Base-by-base conservation (phyloP, 768 basidiomycete genomes). In the Coprinopsis strossmayeri region DNA sequence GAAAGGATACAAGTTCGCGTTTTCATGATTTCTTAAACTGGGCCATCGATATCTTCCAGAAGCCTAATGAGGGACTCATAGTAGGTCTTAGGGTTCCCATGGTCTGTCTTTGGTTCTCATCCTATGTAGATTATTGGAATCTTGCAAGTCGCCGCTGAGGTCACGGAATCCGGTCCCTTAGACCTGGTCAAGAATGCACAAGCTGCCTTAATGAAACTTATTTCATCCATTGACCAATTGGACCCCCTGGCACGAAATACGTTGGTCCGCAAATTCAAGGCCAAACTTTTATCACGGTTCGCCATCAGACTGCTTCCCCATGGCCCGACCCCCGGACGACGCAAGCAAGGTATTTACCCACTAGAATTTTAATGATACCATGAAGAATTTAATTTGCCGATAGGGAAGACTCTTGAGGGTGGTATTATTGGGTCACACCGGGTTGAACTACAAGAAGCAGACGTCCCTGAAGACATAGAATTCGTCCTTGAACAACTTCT, bases 401-500 rank as follows among this genome's bases (percentile, higher is more conserved):
- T n/a, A 51, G 50, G 46, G 18, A 59, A 30, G 15, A 37, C 45
- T 21, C 49, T 46, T 17, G 69, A 69, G 20, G 65, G 71, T 10
- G 24, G 34, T 11, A 32, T 20, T n/a, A 11, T 46, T 9, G 43
- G 32, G 27, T 17, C 23, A 15, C 43, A 30, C 4, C 34, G 34
- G 18, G 25, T 24, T 15, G 18, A 26, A n/a, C 20, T 40, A 1
- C 39, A 49, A n/a, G 77, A 80, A 20, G 57, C 75, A 11, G 86
- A 94, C 15, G 72, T 92, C 5, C 85, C 93, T 1, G 84, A 86
- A 39, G 82, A 84, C 48, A 74, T 91, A 2, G 96, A 98, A 57
- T 64, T 65, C 0, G 72, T 82, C 24, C 64, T 97, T 3, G 85
- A 87, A 52, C 76, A 81, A 20, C 64, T 97, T 1, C 81, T 98